Evolutionary conservation across 2,329 filamentous ascomycete genomes (phyloP), one percentile per base, ranked within the genome.

Genomic region (Scedosporium boydii): DNA sequence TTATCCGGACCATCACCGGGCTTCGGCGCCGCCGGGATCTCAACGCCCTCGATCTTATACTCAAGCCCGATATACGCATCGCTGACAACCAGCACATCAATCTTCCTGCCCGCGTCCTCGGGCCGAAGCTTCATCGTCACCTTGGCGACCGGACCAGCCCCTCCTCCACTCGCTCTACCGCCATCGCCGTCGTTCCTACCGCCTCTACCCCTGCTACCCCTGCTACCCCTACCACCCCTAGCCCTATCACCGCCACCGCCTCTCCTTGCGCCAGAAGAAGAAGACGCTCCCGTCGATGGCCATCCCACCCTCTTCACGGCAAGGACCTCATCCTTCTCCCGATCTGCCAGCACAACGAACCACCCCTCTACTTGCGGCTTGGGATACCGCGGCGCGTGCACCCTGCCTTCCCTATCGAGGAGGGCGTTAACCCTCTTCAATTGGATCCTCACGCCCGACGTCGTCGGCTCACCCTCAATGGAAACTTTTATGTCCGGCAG

Each of bases 301-400:
- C 95, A 98, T 1, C 87, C 87, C 0, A 95, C 84, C 34, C 95
- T 81, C 81, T 96, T 98, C 65, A 99, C 79, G 2, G 89, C 93
- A 3, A 96, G 75, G 46, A 98, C 81, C 67, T 97, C 91, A 64
- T 93, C 91, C 6, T 76, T 82, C 0, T 77, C 78, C 2, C 83
- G 69, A 68, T 89, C 86, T 6, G 86, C 87, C 0, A 96, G 82
- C 23, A 98, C 71, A 14, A 95, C 84, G 73, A 99, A 98, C 83
- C 88, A 98, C 0, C 93, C 93, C 70, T 99, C 95, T 0, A 87
- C 95, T 74, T 99, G 95, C 16, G 92, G 87, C 75, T 99, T 99
- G 1, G 93, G 93, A 76, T 96, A 98, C 23, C 84, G 83, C 2
- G 96, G 93, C 0, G 95, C 91, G 69, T 88, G 96, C 71, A 97